phyloP scores from a whole-genome alignment of 1,284 basidiomycete genomes.

The Puccinia triticina region DNA sequence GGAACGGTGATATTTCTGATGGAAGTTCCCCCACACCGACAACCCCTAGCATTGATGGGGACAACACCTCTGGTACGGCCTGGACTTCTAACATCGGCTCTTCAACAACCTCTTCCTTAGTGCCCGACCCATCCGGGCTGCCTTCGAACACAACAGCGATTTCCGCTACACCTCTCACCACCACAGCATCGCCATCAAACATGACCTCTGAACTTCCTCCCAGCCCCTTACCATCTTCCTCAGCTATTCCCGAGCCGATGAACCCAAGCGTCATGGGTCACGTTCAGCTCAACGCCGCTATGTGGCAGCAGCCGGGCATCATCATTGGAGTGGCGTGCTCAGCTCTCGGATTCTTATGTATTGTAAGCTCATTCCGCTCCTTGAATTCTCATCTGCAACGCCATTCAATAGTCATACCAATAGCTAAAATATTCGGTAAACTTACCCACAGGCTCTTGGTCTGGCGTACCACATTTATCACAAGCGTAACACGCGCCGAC shows the following conservation, averaged over 20 bases:
- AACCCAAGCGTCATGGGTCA: slow-evolving; percentile 9
- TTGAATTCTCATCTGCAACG: neutral
- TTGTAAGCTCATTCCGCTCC: neutral
- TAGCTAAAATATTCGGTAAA: neutral
- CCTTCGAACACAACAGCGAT: too few species aligned
- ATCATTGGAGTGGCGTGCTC: slow-evolving; percentile 21
- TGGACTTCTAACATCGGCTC: neutral
- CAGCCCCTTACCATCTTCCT: neutral
- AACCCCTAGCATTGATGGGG: neutral
- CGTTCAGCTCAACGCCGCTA: neutral
- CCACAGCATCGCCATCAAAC: neutral
- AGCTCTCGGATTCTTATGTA: neutral
- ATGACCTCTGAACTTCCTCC: neutral
- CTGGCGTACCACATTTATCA: neutral
- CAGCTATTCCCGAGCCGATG: neutral
- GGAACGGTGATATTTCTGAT: neutral
- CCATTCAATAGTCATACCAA: neutral
- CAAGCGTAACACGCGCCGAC: neutral
- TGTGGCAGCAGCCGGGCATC: slow-evolving; percentile 12
- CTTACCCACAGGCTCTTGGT: neutral
- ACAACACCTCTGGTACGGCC: neutral
- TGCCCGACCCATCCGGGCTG: too few species aligned
- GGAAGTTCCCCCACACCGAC: neutral
- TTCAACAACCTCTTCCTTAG: neutral
- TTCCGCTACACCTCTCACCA: neutral